Base-by-base conservation (phyloP, 257 asterid species). In the Fraxinus anomala region DNA sequence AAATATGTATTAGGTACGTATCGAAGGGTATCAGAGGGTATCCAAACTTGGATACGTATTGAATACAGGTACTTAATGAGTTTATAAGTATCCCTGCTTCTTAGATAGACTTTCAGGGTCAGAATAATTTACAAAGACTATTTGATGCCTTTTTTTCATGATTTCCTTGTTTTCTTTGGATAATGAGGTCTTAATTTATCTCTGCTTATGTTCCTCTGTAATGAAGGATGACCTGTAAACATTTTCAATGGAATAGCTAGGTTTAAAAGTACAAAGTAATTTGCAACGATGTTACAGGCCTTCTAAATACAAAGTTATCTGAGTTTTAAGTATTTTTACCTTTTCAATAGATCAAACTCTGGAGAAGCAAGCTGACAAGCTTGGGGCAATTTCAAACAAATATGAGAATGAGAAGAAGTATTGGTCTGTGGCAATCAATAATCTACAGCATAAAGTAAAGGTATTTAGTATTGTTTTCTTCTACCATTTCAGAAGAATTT, bases 401-500 rank as follows among this genome's bases (percentile, higher is more conserved):
- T 93, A 93, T 47, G 94, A 92, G 67, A 88, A 74, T 4, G 89
- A 88, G 82, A 87, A 90, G 80, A 84, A 85, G 82, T 83, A 84
- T 26, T 96, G 99, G 99, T 75, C 65, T 6, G 74, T 65, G 65
- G 90, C 97, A 73, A 86, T 96, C 69, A 72, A 75, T 81, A 86
- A 81, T 76, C 75, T 96, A 73, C 87, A 90, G 81, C 79, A 85
- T 84, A 91, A 93, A 87, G 86, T 96, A 56, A 88, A 92, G 97
- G 99, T 96, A 78, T 42, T 77, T 11, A 36, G 1, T 13, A 31
- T 44, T 39, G 10, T 80, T 82, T 70, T 13, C 79, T 69, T 16
- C 73, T 51, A 54, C 65, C 68, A 14, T 44, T n/a, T 28, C n/a
- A 30, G 30, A 44, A 72, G 31, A 67, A 36, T n/a, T 19, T 2